phyloP scores from a whole-genome alignment of 257 asterid species.

The Solanum stenotomum region DNA sequence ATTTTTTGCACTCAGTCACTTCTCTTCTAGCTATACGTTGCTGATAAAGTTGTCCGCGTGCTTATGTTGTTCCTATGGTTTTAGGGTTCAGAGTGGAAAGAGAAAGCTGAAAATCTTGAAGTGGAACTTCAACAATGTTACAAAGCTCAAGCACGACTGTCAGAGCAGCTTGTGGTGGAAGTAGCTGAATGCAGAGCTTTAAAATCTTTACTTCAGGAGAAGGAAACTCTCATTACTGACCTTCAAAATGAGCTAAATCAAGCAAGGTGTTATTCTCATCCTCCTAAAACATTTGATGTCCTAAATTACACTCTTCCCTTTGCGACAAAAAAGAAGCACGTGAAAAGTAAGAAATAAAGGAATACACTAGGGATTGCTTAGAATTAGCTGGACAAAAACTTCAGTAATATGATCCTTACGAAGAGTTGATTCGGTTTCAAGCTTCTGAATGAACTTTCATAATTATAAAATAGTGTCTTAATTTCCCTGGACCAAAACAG shows the following conservation, averaged over 20 bases:
- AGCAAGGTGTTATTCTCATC: slow-evolving; percentile 45
- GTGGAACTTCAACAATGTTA: slow-evolving; percentile 91
- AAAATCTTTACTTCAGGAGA: slow-evolving; percentile 68
- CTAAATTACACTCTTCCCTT: background rate
- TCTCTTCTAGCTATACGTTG: background rate
- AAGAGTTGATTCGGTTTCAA: background rate
- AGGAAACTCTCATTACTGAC: slow-evolving; percentile 50
- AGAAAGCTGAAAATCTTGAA: slow-evolving; percentile 85
- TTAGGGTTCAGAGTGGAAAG: slow-evolving; percentile 98
- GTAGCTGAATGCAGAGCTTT: slow-evolving; percentile 86
- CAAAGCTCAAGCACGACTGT: slow-evolving; percentile 90
- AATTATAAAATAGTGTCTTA: background rate
- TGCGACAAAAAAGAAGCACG: background rate
- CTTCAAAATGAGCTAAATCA: slow-evolving; percentile 63
- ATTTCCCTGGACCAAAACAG: too few species aligned
- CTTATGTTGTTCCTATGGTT: background rate
- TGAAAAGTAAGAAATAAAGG: background rate
- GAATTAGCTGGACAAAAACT: background rate
- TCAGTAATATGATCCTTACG: background rate
- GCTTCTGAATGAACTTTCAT: background rate
- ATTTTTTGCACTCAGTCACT: background rate
- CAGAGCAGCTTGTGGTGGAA: slow-evolving; percentile 95
- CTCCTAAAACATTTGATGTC: background rate
- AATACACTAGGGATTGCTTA: background rate
- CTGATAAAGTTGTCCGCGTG: slow-evolving; percentile 4